Evolutionary conservation across 768 basidiomycete species (phyloP), one percentile per base, ranked within the genome.

Genomic region (Boletus rubescentipes): DNA sequence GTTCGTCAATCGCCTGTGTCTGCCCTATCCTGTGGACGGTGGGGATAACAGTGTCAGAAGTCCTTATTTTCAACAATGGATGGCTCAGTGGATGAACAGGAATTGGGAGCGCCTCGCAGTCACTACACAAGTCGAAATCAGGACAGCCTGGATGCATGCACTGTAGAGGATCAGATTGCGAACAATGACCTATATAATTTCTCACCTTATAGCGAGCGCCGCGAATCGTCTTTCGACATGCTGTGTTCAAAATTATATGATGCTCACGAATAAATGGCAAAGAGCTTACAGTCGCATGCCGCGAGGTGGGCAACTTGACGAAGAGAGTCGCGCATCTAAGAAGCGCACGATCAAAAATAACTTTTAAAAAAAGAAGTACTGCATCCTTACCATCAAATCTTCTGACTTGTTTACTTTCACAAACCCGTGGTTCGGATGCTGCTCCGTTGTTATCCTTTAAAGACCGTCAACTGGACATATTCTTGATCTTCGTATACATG

Each of bases 101-200:
- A 54, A 93, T 88, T 0, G 92, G 92, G 52, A 83, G 77, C 6
- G 90, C 85, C 71, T 93, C 92, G 70, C 93, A 95, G 48, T 69
- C 69, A 53, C 78, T 75, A 71, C 92, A 95, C 16, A 94, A 77
- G 63, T 95, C 93, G 60, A 84, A 93, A 67, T 93, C 89, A 0
- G 80, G 77, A 71, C 93, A 95, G 4, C 74, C 72, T 14, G 82
- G 77, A 64, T 92, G 84, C 82, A 91, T 85, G 71, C 93, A 95
- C 87, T 89, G 57, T 30, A n/a, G 32, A 14, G 37, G 32, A 46
- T 64, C n/a, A 54, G 51, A 52, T 1, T 9, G 18, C 26, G 41
- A 47, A 31, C 18, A 32, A 4, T n/a, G 1, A n/a, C 16, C 9
- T 35, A 1, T 20, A 43, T 41, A 20, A 31, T 32, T 20, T 62